phyloP scores from a whole-genome alignment of 1,139 yeast genomes.

The Candida albicans region DNA sequence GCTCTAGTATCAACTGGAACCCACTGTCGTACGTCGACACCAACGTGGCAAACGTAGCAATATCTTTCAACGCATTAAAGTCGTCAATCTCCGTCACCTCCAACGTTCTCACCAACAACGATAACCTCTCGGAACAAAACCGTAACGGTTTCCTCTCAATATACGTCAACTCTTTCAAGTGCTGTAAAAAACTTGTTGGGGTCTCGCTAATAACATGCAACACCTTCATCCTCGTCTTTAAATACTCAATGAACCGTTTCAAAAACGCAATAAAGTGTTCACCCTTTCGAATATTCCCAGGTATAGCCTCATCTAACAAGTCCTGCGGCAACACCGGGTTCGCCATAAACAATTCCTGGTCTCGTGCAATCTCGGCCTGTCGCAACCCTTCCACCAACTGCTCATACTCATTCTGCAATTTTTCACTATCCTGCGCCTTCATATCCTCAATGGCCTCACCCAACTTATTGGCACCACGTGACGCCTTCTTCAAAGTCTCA shows the following conservation, averaged over 20 bases:
- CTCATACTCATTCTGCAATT: slow-evolving; percentile 86
- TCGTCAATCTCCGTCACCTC: slow-evolving; percentile 90
- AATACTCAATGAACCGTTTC: slow-evolving; percentile 87
- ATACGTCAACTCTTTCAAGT: slow-evolving; percentile 86
- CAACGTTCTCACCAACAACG: slow-evolving; percentile 82
- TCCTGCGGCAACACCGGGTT: slow-evolving; percentile 88
- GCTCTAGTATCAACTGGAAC: slow-evolving; percentile 86
- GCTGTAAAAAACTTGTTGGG: slow-evolving; percentile 88
- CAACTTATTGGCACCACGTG: slow-evolving; percentile 74
- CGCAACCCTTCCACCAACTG: slow-evolving; percentile 86
- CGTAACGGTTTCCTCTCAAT: slow-evolving; percentile 89
- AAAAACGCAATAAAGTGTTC: slow-evolving; percentile 94
- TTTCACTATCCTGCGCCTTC: slow-evolving; percentile 77
- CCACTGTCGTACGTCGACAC: slow-evolving; percentile 95
- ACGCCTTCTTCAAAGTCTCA: slow-evolving; percentile 45
- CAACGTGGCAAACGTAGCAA: slow-evolving; percentile 94
- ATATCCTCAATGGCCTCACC: slow-evolving; percentile 78
- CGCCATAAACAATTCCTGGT: slow-evolving; percentile 81
- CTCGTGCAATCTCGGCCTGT: slow-evolving; percentile 71
- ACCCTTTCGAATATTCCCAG: slow-evolving; percentile 95
- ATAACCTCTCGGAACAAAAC: slow-evolving; percentile 88
- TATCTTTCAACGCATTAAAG: slow-evolving; percentile 87
- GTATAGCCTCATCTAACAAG: slow-evolving; percentile 86
- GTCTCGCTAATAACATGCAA: slow-evolving; percentile 96
- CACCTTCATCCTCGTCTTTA: slow-evolving; percentile 96